Conservation (phyloP, 768 basidiomycete species). For the Paxillus involutus region DNA sequence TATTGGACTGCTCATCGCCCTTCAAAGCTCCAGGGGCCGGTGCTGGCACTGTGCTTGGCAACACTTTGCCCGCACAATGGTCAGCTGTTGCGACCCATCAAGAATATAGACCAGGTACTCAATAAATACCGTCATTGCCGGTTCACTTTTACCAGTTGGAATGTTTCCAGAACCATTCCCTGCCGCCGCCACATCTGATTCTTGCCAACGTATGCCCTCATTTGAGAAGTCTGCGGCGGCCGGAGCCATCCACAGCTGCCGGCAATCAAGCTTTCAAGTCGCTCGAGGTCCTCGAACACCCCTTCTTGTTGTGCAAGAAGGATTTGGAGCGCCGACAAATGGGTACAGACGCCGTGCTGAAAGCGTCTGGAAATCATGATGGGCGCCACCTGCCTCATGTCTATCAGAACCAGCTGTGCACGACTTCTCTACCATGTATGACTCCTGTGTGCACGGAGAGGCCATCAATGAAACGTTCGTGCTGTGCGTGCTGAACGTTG, state of each 20-base stretch:
- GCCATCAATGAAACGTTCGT: not conserved
- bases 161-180: constrained; percentile 8
- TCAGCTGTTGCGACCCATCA: no score
- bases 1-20: no score
- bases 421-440: not conserved
- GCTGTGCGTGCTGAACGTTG: not conserved
- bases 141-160: constrained; percentile 6
- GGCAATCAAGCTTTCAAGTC: not conserved
- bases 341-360: constrained; percentile 26
- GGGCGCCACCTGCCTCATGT: constrained; percentile 30
- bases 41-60: no score
- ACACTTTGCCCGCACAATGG: no score
- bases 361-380: constrained; percentile 1
- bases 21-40: no score
- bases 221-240: constrained; percentile 16
- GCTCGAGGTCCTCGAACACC: constrained; percentile 20
- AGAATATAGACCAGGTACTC: no score
- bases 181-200: no score
- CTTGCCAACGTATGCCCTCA: not conserved
- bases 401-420: not conserved
- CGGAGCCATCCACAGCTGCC: constrained; percentile 10
- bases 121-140: not conserved
- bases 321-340: constrained; percentile 11
- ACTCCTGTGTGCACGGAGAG: not conserved
- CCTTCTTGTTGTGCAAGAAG: constrained; percentile 2